Base-by-base conservation (phyloP, 371 early-diverging fungal species). In the Aphelidium insulamus region DNA sequence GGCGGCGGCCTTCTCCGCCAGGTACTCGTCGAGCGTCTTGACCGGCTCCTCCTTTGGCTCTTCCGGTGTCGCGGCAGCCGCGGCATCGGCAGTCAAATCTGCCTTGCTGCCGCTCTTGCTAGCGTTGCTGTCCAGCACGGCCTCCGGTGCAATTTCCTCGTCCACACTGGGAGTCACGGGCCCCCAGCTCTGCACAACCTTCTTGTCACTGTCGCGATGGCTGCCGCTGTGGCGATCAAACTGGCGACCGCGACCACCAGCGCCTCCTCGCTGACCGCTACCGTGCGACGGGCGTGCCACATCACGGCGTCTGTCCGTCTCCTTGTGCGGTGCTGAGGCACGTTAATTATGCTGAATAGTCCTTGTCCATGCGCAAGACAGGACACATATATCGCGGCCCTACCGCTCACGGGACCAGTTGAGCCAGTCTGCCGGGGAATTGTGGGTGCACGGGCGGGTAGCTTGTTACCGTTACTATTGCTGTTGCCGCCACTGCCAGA, bases 121-220 rank as follows among this genome's bases (percentile, higher is more conserved):
- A 5, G 28, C 30, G 3, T 20, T 24, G 14, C 15, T 19, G 10
- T 34, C 32, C 15, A 8, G 36, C 22, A 7, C 20, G 32, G 26
- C 10, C 21, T 28, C 40, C 8, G 10, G 25, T 4, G 27, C 18
- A 3, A 17, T 12, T 21, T 30, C 21, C 8, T 12, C 26, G 18
- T 15, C 32, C 28, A 26, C 21, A 21, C 28, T 17, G 21, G 39
- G 42, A 40, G 54, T 50, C 38, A 60, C 48, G 40, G 74, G 60
- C 40, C 84, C 84, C 78, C 79, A 78, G 25, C 68, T 69, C 43
- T 68, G 60, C 43, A 68, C 69, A 43, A 71, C 71, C 69, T 82
- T 82, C 70, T 85, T 85, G 32, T 76, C 69, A 41, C 63, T 59
- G 49, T 77, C 80, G 46, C 60, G 57, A 34, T 15, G 11, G 28